phyloP scores from a whole-genome alignment of 352 stramenopile genomes.

The Phytophthora litchii region DNA sequence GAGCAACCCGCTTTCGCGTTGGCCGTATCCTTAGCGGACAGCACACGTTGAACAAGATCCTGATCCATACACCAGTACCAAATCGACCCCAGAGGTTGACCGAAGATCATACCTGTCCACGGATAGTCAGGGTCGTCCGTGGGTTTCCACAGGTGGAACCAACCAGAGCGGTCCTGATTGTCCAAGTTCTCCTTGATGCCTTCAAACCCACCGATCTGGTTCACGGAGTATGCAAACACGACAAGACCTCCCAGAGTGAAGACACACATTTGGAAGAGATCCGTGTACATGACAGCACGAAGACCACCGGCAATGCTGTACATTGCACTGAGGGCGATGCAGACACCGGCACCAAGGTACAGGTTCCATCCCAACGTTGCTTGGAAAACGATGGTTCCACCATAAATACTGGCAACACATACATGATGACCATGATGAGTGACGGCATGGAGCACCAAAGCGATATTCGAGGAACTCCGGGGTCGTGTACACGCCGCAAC shows the following conservation, averaged over 20 bases:
- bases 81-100: constrained; percentile 60
- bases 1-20: constrained; percentile 62
- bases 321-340: constrained; percentile 56
- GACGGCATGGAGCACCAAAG: constrained; percentile 50
- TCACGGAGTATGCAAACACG: constrained; percentile 56
- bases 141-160: constrained; percentile 63
- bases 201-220: constrained; percentile 60
- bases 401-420: constrained; percentile 75
- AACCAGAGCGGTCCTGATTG: constrained; percentile 45
- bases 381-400: constrained; percentile 65
- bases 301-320: constrained; percentile 69
- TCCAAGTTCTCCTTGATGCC: constrained; percentile 57
- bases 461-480: constrained; percentile 61
- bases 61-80: constrained; percentile 85
- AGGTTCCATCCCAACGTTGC: constrained; percentile 67
- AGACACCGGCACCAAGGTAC: constrained; percentile 53
- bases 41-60: constrained; percentile 65
- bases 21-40: constrained; percentile 72
- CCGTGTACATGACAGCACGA: constrained; percentile 74
- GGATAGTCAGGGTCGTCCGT: constrained; percentile 62
- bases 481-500: constrained; percentile 60
- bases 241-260: constrained; percentile 66
- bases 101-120: constrained; percentile 76
- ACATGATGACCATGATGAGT: constrained; percentile 70
- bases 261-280: constrained; percentile 73